Evolutionary conservation across 306 rosid species (phyloP).

Genomic region (Lupinus albus): DNA sequence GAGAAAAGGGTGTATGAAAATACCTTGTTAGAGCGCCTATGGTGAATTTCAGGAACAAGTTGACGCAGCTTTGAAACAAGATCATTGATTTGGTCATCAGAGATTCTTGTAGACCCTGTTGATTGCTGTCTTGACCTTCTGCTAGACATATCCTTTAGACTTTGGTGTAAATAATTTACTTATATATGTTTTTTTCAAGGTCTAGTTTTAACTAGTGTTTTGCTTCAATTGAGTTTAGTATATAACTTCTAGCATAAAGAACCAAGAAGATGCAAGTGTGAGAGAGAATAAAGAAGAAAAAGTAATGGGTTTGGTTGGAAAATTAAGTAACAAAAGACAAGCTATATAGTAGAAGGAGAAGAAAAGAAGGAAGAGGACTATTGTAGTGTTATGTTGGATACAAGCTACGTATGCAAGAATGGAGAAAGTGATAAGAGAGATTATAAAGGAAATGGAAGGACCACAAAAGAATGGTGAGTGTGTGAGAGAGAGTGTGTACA

Average conservation of each 20-base stretch:
- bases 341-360: neutral
- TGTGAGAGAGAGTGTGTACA: constrained; percentile 44
- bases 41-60: constrained; percentile 93
- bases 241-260: constrained; percentile 13
- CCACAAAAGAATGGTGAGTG: constrained; percentile 49
- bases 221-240: constrained; percentile 26
- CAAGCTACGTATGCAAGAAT: constrained; percentile 49
- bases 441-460: constrained; percentile 68
- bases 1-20: neutral
- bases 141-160: constrained; percentile 63
- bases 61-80: constrained; percentile 94
- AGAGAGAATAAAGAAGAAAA: neutral
- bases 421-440: constrained; percentile 69
- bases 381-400: constrained; percentile 23
- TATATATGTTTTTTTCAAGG: neutral
- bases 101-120: constrained; percentile 64
- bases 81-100: constrained; percentile 94
- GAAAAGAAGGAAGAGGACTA: neutral
- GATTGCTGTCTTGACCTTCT: constrained; percentile 88
- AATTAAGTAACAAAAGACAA: constrained; percentile 8
- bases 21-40: constrained; percentile 90
- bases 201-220: neutral
- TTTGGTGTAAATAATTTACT: constrained; percentile 3
- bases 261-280: neutral
- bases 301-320: constrained; percentile 11